phyloP scores from a whole-genome alignment of 495 filamentous ascomycete species.

The Neurospora cerealis region DNA sequence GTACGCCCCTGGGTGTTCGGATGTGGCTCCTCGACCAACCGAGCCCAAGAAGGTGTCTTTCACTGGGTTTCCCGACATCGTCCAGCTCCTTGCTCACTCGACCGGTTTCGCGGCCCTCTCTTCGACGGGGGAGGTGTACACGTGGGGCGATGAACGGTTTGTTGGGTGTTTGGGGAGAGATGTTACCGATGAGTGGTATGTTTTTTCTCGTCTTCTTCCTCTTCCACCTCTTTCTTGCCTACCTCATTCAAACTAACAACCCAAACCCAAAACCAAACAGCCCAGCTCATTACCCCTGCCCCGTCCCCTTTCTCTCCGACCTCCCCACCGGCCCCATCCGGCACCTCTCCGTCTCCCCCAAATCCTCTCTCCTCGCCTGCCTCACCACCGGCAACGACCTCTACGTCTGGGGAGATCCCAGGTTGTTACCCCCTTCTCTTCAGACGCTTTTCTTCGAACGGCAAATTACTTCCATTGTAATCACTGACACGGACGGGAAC shows the following conservation, averaged over 20 bases:
- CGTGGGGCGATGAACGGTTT: slow-evolving; percentile 52
- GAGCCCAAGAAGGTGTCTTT: slow-evolving; percentile 1
- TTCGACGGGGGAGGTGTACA: slow-evolving; percentile 39
- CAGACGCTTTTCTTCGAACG: neutral
- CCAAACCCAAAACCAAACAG: slow-evolving; percentile 1
- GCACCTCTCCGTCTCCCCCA: slow-evolving; percentile 38
- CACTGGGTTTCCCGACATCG: slow-evolving; percentile 13
- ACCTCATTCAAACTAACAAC: neutral
- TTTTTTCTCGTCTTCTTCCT: neutral
- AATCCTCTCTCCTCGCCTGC: slow-evolving; percentile 46
- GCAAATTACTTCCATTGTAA: neutral
- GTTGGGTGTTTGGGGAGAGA: slow-evolving; percentile 37
- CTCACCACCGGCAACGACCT: slow-evolving; percentile 47
- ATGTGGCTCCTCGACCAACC: neutral
- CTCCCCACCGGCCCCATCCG: slow-evolving; percentile 39
- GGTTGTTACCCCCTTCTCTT: neutral
- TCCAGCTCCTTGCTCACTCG: slow-evolving; percentile 40
- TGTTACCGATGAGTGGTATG: slow-evolving; percentile 8
- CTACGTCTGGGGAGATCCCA: slow-evolving; percentile 51
- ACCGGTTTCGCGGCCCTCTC: slow-evolving; percentile 45
- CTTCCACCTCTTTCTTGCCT: too few relatives aligned
- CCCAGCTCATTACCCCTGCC: slow-evolving; percentile 32
- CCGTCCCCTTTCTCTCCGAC: slow-evolving; percentile 38
- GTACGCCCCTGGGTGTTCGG: neutral
- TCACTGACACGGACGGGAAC: slow-evolving; percentile 15